phyloP scores from a whole-genome alignment of 495 filamentous ascomycete genomes.

The Venustampulla echinocandica region DNA sequence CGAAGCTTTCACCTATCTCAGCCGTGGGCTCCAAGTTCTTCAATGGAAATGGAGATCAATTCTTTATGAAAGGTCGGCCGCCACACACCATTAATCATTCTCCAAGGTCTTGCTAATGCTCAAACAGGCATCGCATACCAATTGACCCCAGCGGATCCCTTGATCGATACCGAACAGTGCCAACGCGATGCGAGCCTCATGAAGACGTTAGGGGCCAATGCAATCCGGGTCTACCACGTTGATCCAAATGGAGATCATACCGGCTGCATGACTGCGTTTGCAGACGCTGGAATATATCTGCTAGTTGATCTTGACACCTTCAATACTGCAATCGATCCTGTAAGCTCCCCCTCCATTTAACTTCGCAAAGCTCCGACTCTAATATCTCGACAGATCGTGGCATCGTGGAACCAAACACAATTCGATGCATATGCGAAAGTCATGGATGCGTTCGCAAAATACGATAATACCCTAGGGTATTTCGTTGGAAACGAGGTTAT shows the following conservation, averaged over 20 bases:
- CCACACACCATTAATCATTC: not conserved
- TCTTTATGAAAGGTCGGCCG: conserved; percentile 65
- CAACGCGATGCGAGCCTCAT: conserved; percentile 67
- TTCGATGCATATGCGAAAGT: conserved; percentile 57
- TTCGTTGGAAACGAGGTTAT: conserved; percentile 87
- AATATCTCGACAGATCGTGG: conserved; percentile 31
- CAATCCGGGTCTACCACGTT: conserved; percentile 87
- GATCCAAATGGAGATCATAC: conserved; percentile 59
- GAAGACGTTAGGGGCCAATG: conserved; percentile 71
- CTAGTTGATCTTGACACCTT: conserved; percentile 83
- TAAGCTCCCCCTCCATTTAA: conserved; percentile 27
- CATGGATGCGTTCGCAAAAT: conserved; percentile 70
- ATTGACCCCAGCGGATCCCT: conserved; percentile 59
- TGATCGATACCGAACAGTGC: conserved; percentile 70
- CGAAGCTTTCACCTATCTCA: conserved; percentile 42
- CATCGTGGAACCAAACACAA: conserved; percentile 64
- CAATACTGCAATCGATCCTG: conserved; percentile 65
- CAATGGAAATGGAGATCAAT: conserved; percentile 65
- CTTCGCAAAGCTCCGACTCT: conserved; percentile 1
- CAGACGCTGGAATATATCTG: conserved; percentile 66
- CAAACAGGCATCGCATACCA: conserved; percentile 62
- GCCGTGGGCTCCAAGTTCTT: conserved; percentile 81
- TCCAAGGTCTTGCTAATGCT: conserved; percentile 6
- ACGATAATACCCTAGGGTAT: conserved; percentile 72
- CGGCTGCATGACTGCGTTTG: conserved; percentile 62